These are phyloP conservation scores for Starmerella vaccinii DNA, from an alignment of 805 yeast species.

Conservation along the genomic window DNA sequence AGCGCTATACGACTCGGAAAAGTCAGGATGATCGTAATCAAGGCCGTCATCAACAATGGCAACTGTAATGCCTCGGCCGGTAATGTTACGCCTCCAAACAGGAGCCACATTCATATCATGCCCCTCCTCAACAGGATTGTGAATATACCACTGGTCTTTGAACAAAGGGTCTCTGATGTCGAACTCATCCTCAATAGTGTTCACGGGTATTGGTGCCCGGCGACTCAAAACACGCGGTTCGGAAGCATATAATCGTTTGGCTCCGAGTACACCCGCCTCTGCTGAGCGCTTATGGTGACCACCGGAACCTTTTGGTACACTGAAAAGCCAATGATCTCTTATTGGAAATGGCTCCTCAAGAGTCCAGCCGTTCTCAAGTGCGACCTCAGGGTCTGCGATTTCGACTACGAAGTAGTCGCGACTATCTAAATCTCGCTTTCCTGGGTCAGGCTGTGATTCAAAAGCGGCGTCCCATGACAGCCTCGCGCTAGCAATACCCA, in stretches of 20 bases:
- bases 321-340: conserved; percentile 25
- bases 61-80: conserved; percentile 72
- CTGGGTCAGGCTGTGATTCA: conserved; percentile 22
- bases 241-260: conserved; percentile 7
- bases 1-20: conserved; percentile 46
- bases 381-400: conserved; percentile 16
- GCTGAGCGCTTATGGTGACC: background rate
- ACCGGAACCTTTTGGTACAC: conserved; percentile 9
- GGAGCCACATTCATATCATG: conserved; percentile 80
- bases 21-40: conserved; percentile 69
- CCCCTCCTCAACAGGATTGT: conserved; percentile 62
- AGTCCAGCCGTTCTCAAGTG: conserved; percentile 12
- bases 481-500: background rate
- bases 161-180: conserved; percentile 77
- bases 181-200: conserved; percentile 34
- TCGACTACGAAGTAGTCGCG: conserved; percentile 24
- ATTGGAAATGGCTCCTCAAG: conserved; percentile 27
- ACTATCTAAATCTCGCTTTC: conserved; percentile 13
- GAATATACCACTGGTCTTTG: conserved; percentile 80
- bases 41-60: conserved; percentile 93
- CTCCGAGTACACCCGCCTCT: conserved; percentile 5
- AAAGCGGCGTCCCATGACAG: conserved; percentile 21
- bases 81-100: conserved; percentile 70
- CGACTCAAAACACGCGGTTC: conserved; percentile 6
- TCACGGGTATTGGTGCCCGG: conserved; percentile 18